Evolutionary conservation across 768 basidiomycete genomes (phyloP).

Genomic region (Daedalea quercina): DNA sequence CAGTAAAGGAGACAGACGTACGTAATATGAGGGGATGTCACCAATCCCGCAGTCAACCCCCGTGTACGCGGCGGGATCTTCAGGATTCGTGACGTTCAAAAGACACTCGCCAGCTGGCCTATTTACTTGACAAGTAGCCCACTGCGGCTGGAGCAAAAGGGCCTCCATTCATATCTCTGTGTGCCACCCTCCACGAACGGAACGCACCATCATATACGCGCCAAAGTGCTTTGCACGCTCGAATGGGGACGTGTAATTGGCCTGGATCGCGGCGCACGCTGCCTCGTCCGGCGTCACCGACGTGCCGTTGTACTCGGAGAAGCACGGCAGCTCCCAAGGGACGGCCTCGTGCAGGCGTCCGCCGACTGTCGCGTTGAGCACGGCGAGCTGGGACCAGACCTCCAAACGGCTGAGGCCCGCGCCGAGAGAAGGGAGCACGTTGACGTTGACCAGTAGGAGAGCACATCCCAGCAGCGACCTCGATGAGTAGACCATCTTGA

Average conservation of each 20-base stretch:
- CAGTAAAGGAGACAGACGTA: constrained; percentile 7
- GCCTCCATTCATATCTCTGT: neutral
- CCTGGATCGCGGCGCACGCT: constrained; percentile 23
- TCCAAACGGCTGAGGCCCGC: neutral
- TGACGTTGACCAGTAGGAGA: neutral
- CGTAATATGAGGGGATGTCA: constrained; percentile 21
- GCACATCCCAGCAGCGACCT: neutral
- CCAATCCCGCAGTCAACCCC: constrained; percentile 19
- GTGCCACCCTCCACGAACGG: too few species aligned
- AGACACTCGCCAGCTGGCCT: constrained; percentile 34
- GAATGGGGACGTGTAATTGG: constrained; percentile 20
- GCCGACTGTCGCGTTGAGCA: constrained; percentile 22
- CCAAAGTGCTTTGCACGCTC: constrained; percentile 22
- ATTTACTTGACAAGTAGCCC: constrained; percentile 46
- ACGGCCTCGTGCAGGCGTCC: constrained; percentile 22
- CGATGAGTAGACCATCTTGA: too few species aligned
- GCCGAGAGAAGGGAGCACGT: neutral
- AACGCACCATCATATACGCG: constrained; percentile 25
- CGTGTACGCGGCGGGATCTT: constrained; percentile 13
- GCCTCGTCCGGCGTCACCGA: constrained; percentile 10
- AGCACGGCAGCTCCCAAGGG: constrained; percentile 28
- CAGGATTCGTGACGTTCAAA: constrained; percentile 30
- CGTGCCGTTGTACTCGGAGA: constrained; percentile 22
- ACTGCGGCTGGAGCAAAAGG: constrained; percentile 30
- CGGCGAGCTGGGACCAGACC: constrained; percentile 6